Evolutionary conservation across 768 basidiomycete genomes (phyloP), one percentile per base, ranked within the genome.

Genomic region (Neoboletus magnificus): DNA sequence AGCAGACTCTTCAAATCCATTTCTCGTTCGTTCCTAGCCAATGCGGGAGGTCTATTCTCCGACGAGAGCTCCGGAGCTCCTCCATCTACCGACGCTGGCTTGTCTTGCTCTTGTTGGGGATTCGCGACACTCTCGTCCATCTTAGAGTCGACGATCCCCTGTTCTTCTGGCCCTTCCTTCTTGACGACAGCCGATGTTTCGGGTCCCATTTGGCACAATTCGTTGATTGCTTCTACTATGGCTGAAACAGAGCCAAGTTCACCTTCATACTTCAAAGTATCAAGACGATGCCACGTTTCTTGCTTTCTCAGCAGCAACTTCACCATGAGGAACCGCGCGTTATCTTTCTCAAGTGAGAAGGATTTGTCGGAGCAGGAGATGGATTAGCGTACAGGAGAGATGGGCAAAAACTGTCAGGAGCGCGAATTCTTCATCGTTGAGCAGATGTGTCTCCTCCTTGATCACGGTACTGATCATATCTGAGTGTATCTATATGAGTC

Each of bases 291-390:
- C 74, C 84, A 85, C 59, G 77, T 76, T 54, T 75, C 77, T 29
- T 74, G 74, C 59, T 84, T 84, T 48, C 87, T 80, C 9, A 87
- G 74, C n/a, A 82, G 74, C 10, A 89, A 72, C 22, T 85, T 80
- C 18, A 82, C 76, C 57, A 87, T 76, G 16, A 89, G 79, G 66
- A 86, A 88, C 27, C 79, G 75, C 3, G 85, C 79, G 15, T 76
- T 67, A 60, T 82, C 84, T 86, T 57, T 36, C 3, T 16, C 20
- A 23, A 15, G 36, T 71, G 35, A 66, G 64, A 13, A 48, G 9
- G 13, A 39, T 42, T 37, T 3, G 12, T 5, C 20, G 12, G 13
- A 52, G 16, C 22, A 48, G 20, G 27, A 18, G 33, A 54, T 44
- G 23, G 37, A 43, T 32, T 2, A 12, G 73, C 84, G 58, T 59